A percentile compares a stretch with the other conserved stretches of the same genome.
Evolutionary conservation across 305 asterid species (phyloP).

Genomic region (Fraxinus ornus): DNA sequence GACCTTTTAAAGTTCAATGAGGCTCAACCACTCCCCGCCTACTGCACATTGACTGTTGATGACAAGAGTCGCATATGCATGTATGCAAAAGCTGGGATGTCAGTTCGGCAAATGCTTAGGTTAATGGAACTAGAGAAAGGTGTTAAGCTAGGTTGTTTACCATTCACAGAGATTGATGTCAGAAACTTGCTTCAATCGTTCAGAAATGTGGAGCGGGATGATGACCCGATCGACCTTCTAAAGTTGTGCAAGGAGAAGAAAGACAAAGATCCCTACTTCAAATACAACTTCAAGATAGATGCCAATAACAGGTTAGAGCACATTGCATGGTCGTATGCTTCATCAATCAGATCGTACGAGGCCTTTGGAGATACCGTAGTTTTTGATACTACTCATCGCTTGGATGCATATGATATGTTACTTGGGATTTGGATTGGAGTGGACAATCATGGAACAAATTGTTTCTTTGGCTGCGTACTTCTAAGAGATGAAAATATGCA

Average conservation of each 20-base stretch:
- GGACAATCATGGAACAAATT: conserved; percentile 54
- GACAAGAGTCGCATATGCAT: conserved; percentile 62
- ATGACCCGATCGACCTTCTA: conserved; percentile 62
- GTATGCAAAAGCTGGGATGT: conserved; percentile 70
- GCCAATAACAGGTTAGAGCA: conserved; percentile 56
- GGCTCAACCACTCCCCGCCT: conserved; percentile 45
- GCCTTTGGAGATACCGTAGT: conserved; percentile 60
- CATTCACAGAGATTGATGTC: conserved; percentile 64
- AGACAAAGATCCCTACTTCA: conserved; percentile 56
- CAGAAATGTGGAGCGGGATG: conserved; percentile 49
- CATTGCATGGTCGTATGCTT: conserved; percentile 58
- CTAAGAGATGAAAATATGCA: conserved; percentile 62
- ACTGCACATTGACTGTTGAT: conserved; percentile 54
- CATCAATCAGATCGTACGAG: conserved; percentile 49
- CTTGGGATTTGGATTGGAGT: conserved; percentile 69
- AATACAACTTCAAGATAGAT: conserved; percentile 48
- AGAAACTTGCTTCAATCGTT: conserved; percentile 60
- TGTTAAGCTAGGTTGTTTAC: conserved; percentile 55
- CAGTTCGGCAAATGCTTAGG: conserved; percentile 67
- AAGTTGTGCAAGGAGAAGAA: conserved; percentile 61
- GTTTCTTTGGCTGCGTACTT: conserved; percentile 62
- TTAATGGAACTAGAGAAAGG: conserved; percentile 70
- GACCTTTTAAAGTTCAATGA: conserved; percentile 51
- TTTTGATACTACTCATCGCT: conserved; percentile 62
- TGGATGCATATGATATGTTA: conserved; percentile 67